These are phyloP conservation scores for Zygoascus bituminiphila DNA, from an alignment of 805 yeast genomes.

Conservation along the genomic window DNA sequence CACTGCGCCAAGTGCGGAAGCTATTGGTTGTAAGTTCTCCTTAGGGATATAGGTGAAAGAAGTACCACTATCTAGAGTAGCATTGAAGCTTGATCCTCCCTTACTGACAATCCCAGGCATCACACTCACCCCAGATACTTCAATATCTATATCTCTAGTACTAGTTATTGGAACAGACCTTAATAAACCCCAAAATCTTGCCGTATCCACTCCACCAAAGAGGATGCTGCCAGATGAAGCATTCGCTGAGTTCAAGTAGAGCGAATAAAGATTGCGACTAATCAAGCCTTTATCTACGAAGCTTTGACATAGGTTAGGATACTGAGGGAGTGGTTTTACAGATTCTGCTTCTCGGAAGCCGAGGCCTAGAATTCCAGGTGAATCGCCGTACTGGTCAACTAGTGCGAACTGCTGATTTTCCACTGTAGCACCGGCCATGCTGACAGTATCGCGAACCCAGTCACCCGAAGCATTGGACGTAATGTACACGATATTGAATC, in stretches of 20 bases:
- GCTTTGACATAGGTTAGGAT: slow-evolving; percentile 58
- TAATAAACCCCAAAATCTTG: slow-evolving; percentile 35
- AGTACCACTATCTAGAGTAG: slow-evolving; percentile 16
- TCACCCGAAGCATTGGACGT: slow-evolving; percentile 85
- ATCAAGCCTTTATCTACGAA: slow-evolving; percentile 42
- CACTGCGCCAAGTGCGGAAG: slow-evolving; percentile 6
- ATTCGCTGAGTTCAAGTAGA: slow-evolving; percentile 33
- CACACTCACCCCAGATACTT: neutral
- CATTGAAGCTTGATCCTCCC: slow-evolving; percentile 1
- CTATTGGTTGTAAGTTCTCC: slow-evolving; percentile 1
- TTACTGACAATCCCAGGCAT: neutral
- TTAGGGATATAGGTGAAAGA: slow-evolving; percentile 12
- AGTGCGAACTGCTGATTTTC: slow-evolving; percentile 55
- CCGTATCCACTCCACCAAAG: slow-evolving; percentile 40
- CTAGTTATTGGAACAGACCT: slow-evolving; percentile 28
- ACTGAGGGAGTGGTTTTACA: slow-evolving; percentile 23
- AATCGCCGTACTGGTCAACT: slow-evolving; percentile 10
- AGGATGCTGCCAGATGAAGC: slow-evolving; percentile 33
- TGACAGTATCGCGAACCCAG: slow-evolving; percentile 58
- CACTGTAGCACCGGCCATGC: slow-evolving; percentile 66
- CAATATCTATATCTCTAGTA: slow-evolving; percentile 10
- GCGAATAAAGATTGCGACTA: slow-evolving; percentile 36
- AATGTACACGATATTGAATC: slow-evolving; percentile 81
- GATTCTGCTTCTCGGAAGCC: slow-evolving; percentile 30
- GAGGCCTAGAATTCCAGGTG: slow-evolving; percentile 28